Percentiles rank a stretch among this genome's conserved stretches.
Conservation (phyloP, 306 rosid genomes). For the Aeschynomene evenia region DNA sequence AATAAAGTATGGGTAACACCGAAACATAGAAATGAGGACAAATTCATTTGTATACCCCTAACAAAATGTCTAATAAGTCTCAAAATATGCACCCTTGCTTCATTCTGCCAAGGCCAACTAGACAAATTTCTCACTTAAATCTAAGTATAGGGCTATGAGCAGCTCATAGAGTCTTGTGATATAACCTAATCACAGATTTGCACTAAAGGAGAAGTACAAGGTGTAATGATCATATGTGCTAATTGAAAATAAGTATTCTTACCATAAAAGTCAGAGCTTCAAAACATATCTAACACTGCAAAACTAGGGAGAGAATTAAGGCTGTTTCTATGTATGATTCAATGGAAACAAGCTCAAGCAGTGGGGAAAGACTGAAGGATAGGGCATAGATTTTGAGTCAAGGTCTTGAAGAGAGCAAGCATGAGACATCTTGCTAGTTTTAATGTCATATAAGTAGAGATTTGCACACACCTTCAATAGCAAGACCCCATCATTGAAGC, state of each 20-base stretch:
- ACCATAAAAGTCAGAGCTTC: no score
- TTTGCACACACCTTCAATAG: constrained; percentile 42
- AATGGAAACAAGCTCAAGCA: constrained; percentile 55
- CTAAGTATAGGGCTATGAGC: background rate
- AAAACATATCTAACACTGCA: background rate
- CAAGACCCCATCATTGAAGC: constrained; percentile 50
- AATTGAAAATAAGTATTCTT: background rate
- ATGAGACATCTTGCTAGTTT: constrained; percentile 25
- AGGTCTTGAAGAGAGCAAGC: constrained; percentile 40
- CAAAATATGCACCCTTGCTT: background rate
- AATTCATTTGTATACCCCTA: background rate
- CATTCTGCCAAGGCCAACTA: background rate
- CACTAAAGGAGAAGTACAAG: background rate
- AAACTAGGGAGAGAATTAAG: background rate
- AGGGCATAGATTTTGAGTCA: constrained; percentile 31
- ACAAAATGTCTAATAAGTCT: background rate
- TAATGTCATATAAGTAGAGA: constrained; percentile 42
- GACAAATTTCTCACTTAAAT: background rate
- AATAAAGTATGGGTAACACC: no score
- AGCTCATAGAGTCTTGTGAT: background rate
- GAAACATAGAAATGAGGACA: background rate
- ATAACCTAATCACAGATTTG: background rate
- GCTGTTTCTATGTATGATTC: constrained; percentile 1
- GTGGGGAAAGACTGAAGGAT: constrained; percentile 48
- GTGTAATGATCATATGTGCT: background rate